These are phyloP conservation scores for Aspergillus piperis DNA, from an alignment of 2,329 filamentous ascomycete species.

Conservation along the genomic window DNA sequence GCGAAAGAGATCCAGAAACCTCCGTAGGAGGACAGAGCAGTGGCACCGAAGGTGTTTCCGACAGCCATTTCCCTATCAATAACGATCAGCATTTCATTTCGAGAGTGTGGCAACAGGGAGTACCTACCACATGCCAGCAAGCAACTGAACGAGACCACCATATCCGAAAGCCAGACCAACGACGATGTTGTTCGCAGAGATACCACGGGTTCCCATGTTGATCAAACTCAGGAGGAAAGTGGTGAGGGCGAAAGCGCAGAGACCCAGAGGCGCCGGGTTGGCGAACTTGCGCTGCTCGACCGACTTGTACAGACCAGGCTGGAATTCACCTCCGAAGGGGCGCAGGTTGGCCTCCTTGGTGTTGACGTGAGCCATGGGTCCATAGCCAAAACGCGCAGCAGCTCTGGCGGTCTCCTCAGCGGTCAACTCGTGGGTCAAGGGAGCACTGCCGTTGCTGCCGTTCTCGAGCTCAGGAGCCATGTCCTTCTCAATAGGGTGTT, in stretches of 20 bases:
- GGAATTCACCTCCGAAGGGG: constrained; percentile 72
- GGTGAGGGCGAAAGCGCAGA: constrained; percentile 77
- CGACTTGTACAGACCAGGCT: constrained; percentile 68
- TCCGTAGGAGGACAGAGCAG: constrained; percentile 77
- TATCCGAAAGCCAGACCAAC: constrained; percentile 72
- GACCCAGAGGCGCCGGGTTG: constrained; percentile 76
- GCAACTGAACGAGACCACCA: constrained; percentile 74
- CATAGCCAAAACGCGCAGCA: constrained; percentile 52
- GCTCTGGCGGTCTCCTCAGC: constrained; percentile 46
- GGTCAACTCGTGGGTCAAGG: constrained; percentile 40
- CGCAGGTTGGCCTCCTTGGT: constrained; percentile 51
- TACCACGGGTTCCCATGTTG: constrained; percentile 66
- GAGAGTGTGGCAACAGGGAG: background rate
- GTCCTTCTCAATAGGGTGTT: constrained; percentile 37
- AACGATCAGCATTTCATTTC: constrained; percentile 5
- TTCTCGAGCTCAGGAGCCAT: constrained; percentile 17
- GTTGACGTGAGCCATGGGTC: constrained; percentile 54
- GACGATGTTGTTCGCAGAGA: constrained; percentile 65
- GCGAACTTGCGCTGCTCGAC: constrained; percentile 69
- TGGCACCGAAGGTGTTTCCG: constrained; percentile 85
- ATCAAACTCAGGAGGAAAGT: constrained; percentile 76
- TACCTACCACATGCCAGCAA: constrained; percentile 81
- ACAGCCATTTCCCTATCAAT: constrained; percentile 75
- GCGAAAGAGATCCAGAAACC: constrained; percentile 80
- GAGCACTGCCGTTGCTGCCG: constrained; percentile 12